Evolutionary conservation across 2,329 filamentous ascomycete species (phyloP), one percentile per base, ranked within the genome.

Genomic region (Chaetomium globosum): DNA sequence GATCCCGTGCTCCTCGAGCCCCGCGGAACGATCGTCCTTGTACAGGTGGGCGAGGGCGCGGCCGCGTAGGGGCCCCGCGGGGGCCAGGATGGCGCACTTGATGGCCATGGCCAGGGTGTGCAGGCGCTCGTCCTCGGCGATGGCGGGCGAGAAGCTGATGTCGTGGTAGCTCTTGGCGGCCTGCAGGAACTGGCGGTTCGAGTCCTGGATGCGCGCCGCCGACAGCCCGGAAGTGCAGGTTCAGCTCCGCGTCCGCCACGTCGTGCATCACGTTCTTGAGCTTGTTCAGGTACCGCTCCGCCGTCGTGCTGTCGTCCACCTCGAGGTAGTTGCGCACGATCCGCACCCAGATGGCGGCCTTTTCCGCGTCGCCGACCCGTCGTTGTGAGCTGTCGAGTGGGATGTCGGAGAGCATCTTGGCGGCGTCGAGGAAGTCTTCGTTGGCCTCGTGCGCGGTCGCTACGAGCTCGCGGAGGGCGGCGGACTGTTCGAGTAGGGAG

Each of bases 271-370:
- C 84, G 74, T 95, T 94, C 80, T 97, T 98, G 77, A 96, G 90
- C 77, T 94, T 93, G 83, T 97, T 97, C 73, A 99, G 84, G 75
- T 93, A 96, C 49, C 85, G 86, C 75, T 96, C 92, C 51, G 95
- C 95, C 43, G 86, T 84, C 1, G 89, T 92, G 9, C 92, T 90
- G 79, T 98, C 93, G 75, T 97, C 94, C 56, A 93, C 92, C 80
- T 99, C 94, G 68, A 99, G 86, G 76, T 95, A 96, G 81, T 96
- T 90, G 68, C 95, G 87, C 75, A 96, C 93, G 74, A 99, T 97
- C 66, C 94, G 91, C 71, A 98, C 90, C 92, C 94, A 98, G 62
- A 95, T 86, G 62, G 84, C 83, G 9, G 92, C 92, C 78, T 93
- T 93, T 71, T 94, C 90, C 72, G 91, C 87, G 75, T 93, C 89